These are phyloP conservation scores for Stephania yunnanensis DNA, from an alignment of 164 flowering plant genomes.

Conservation along the genomic window DNA sequence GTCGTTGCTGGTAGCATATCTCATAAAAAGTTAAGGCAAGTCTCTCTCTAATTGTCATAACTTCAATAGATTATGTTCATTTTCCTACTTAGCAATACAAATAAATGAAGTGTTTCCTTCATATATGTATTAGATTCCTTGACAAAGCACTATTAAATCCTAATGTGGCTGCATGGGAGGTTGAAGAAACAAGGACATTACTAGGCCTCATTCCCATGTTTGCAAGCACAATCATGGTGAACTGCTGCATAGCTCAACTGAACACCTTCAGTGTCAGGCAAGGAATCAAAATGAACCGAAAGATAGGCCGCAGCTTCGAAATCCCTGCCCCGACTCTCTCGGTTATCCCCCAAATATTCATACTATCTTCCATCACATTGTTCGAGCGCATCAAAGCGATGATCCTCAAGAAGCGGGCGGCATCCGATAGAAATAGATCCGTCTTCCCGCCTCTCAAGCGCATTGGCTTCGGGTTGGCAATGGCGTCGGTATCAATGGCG, in stretches of 20 bases:
- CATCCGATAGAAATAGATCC: not conserved
- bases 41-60: too few relatives aligned
- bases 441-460: conserved; percentile 24
- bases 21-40: conserved; percentile 17
- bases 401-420: not conserved
- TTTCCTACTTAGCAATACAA: not conserved
- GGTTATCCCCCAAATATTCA: conserved; percentile 17
- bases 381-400: conserved; percentile 15
- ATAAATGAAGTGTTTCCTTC: not conserved
- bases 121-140: not conserved
- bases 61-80: not conserved
- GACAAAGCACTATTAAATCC: conserved; percentile 2
- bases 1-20: not conserved
- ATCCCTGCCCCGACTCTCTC: conserved; percentile 28
- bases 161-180: conserved; percentile 11
- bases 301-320: conserved; percentile 14
- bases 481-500: conserved; percentile 25
- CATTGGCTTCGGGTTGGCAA: conserved; percentile 22
- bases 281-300: conserved; percentile 25
- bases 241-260: conserved; percentile 30
- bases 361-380: conserved; percentile 19
- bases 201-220: conserved; percentile 25
- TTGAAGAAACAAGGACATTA: conserved; percentile 27
- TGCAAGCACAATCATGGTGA: conserved; percentile 26
- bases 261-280: conserved; percentile 30